Base-by-base conservation (phyloP, 2,329 filamentous ascomycete genomes). In the Fusarium praegraminearum region DNA sequence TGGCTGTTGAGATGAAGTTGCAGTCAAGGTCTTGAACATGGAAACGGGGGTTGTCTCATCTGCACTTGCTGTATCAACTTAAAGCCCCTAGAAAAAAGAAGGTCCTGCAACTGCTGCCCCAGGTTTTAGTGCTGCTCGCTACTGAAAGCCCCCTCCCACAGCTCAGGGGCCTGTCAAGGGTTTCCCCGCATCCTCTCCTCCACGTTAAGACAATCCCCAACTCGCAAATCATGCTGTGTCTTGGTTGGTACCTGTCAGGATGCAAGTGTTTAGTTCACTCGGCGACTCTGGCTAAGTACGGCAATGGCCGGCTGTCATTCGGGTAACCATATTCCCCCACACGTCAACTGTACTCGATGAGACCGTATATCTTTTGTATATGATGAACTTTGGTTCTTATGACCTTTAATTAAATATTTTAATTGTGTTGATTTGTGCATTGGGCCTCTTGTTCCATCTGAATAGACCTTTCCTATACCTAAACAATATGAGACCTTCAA, bases 261-360 rank as follows among this genome's bases (percentile, higher is more conserved):
- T 45, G 33, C 7, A 30, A 46, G 26, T 38, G 18, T 28, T 47
- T 52, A 41, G 26, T 59, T 18, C 45, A 62, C 54, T 63, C 65
- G 69, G 65, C 55, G 60, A 60, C 52, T 55, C 62, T 74, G 76
- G 76, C 71, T 78, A 75, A 68, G 74, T 69, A 68, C 78, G 78
- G 78, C 78, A 80, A 79, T 78, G 76, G 73, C 70, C 78, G 78
- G 78, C 77, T 79, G 69, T 71, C 69, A 70, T 70, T 73, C 70
- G 61, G 67, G 67, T 74, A 75, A 75, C 68, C 56, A 59, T 22
- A 36, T 57, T 51, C 68, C 61, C 62, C 64, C 67, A 62, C 69
- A 67, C 53, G 26, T 44, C 35, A 43, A 41, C 54, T 22, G 35
- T 16, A 41, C 28, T 15, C n/a, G 60, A 36, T 56, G 54, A 58